Base-by-base conservation (phyloP, 2,329 filamentous ascomycete species). In the Phialemonium atrogriseum region DNA sequence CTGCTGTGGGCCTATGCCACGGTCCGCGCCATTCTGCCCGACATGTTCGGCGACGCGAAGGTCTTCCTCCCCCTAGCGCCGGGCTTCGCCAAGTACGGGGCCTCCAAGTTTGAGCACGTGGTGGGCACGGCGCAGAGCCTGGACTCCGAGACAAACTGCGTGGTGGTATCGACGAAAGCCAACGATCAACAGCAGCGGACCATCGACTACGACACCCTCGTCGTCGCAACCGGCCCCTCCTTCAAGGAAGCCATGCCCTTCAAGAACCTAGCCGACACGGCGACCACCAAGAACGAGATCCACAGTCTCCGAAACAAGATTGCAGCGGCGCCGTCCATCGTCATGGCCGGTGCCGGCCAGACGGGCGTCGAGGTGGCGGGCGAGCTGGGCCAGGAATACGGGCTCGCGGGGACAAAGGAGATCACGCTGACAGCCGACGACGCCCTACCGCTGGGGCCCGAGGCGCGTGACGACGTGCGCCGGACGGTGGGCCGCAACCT, bases 191-290 rank as follows among this genome's bases (percentile, higher is more conserved):
- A 37, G 5, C 41, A 43, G n/a, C 50, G 54, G 5, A 49, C 51
- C 8, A 45, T 73, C 32, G 37, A 39, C 13, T 78, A 77, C 44
- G 60, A 73, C 40, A 62, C 60, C 13, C 54, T 77, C 10, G 46
- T 78, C 37, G 51, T 77, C 24, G 70, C 70, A 9, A 77, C 73
- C 3, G 73, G 73, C 6, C 51, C 65, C 4, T 53, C 55, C 18
- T 57, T 59, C 18, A 52, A 45, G 14, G 60, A 57, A 4, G 50
- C 47, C 36, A 56, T 66, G 51, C 69, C 71, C 1, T 74, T 64
- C 50, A 75, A 74, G 48, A 51, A 49, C 12, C 40, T 65, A 7
- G 58, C 49, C 5, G 58, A 58, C 2, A 60, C 61, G 0, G 54
- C 62, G 33, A 45, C 58, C 33, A 68, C 66, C 16, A 59, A 57